Evolutionary conservation across 2,329 filamentous ascomycete genomes (phyloP), one percentile per base, ranked within the genome.

Genomic region (Colletotrichum sp.): DNA sequence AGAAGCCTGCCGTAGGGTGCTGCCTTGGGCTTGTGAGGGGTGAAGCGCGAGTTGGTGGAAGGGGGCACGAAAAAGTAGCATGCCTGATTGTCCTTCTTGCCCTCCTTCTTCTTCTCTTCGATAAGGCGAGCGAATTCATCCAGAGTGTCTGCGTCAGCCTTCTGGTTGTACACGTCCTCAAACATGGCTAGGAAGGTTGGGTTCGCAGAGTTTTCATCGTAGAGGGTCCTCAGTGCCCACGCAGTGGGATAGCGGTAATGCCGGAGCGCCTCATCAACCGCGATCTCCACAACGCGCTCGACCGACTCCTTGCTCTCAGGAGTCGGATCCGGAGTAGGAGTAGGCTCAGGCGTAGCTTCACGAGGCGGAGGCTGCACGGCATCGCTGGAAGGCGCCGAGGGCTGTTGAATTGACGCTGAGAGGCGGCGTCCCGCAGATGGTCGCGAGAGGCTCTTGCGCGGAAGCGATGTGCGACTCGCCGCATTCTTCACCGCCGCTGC

Each of bases 181-280:
- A 93, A 84, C 86, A 93, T 89, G 77, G 86, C 83, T 74, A 93
- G 85, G 79, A 92, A 91, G 44, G 84, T 84, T 18, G 86, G 83
- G 78, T 92, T 87, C 52, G 84, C 82, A 60, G 86, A 86, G 76
- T 89, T 88, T 80, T 93, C 90, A 78, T 93, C 90, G 82, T 92
- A 93, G 76, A 93, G 85, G 16, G 87, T 89, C 69, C 91, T 87
- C 75, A 93, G 85, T 57, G 92, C 91, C 85, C 89, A 93, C 3
- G 92, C 92, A 10, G 91, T 93, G 70, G 91, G 90, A 81, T 91
- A 93, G 75, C 90, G 89, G 77, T 87, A 86, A 80, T 90, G 87
- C 75, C 87, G 84, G 65, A 93, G 82, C 7, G 91, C 91, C 80
- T 92, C 88, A 12, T 91, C 88, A 34, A 93, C 90, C n/a, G 91